Evolutionary conservation across 129 eudicot species (phyloP), one percentile per base, ranked within the genome.

Genomic region (Pulicaria dysenterica): DNA sequence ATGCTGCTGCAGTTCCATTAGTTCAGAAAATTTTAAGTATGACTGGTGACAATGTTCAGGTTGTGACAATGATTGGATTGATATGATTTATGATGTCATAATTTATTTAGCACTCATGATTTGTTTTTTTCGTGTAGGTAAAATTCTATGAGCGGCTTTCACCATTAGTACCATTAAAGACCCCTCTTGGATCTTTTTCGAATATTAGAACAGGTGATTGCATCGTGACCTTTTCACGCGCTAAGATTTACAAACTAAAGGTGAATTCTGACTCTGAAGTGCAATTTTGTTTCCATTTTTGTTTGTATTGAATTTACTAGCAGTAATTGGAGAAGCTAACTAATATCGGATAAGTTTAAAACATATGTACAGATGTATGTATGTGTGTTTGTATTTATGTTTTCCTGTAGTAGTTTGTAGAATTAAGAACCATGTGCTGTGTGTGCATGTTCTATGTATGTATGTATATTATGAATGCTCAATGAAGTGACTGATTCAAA

Each of bases 1-100:
- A 93, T 84, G 83, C 93, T 60, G 96, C 98, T 70, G 96, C 92
- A 77, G 92, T 93, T 77, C 98, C 91, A 70, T 75, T 93, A 63
- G 80, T 93, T 51, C 78, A 89, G 67, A 89, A 90, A 66, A 84
- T 93, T 49, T 85, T 93, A 65, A 86, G 86, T 81, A 95, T 85
- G 74, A 93, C 98, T 72, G 91, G 83, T 49, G 98, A 93, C 31
- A 68, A 58, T 77, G 77, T 93, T 17, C 60, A 85, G 95, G 98
- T 93, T 77, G 50, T 38, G 31, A 56, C 57, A 10, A 43, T 56
- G 45, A 65, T 38, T 58, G 59, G 50, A 71, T 55, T 55, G 14
- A 51, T 82, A 64, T 48, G 42, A 61, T 73, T 10, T 24, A 74
- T 57, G 14, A 9, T 43, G 38, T 69, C 56, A 31, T 50, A 16